A percentile compares a stretch with the other conserved stretches of the same genome.
Conservation (phyloP, 257 asterid genomes). For the Misopates orontium region DNA sequence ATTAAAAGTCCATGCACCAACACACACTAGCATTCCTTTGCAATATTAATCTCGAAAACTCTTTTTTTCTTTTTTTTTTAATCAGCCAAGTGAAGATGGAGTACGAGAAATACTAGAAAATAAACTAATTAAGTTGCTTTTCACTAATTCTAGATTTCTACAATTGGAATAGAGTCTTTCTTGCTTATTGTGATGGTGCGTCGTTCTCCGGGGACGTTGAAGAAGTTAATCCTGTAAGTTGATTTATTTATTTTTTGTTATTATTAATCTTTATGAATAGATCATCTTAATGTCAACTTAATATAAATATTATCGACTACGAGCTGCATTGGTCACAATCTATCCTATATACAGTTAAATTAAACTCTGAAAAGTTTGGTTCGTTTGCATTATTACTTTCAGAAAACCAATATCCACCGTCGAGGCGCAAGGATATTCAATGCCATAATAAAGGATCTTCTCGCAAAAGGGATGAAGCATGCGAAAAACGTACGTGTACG, state of each 20-base stretch:
- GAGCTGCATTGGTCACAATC: too few species aligned
- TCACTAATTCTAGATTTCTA: slow-evolving; percentile 2
- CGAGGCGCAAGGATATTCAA: slow-evolving; percentile 46
- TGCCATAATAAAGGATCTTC: slow-evolving; percentile 29
- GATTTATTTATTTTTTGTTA: too few species aligned
- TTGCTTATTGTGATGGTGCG: slow-evolving; percentile 12
- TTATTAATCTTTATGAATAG: too few species aligned
- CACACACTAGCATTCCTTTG: too few species aligned
- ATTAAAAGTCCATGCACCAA: background rate
- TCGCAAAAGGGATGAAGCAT: slow-evolving; percentile 33
- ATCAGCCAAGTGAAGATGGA: too few species aligned
- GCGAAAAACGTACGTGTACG: slow-evolving; percentile 32
- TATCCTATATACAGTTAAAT: too few species aligned
- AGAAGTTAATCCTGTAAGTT: slow-evolving; percentile 17
- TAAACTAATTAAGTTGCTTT: background rate
- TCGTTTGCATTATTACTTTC: background rate
- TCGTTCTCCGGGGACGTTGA: slow-evolving; percentile 16
- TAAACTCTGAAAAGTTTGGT: background rate
- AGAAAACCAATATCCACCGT: slow-evolving; percentile 35
- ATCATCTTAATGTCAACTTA: too few species aligned
- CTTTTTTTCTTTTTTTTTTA: too few species aligned
- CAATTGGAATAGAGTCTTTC: slow-evolving; percentile 15
- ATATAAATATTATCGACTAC: too few species aligned
- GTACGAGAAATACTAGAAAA: too few species aligned
- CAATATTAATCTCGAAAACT: background rate